Evolutionary conservation across 495 filamentous ascomycete species (phyloP), one percentile per base, ranked within the genome.

Genomic region (Aspergillus asperescens): DNA sequence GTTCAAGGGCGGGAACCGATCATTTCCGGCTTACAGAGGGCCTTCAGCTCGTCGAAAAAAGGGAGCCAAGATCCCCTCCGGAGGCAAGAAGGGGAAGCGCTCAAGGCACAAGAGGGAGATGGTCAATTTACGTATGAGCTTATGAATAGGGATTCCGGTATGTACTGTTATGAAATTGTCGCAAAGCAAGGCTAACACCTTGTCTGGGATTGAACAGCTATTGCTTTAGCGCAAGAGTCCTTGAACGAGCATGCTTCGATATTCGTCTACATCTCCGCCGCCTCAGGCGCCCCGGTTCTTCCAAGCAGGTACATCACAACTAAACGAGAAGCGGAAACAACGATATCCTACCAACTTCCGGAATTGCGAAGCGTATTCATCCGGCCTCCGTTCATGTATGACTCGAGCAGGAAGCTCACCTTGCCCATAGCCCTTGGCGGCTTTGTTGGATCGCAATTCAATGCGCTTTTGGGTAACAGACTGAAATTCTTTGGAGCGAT

Each of bases 41-140:
- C 88, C 32, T 97, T 96, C 58, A 78, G 82, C 50, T 64, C 77
- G 5, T 78, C 76, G 4, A 87, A 86, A 60, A 61, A 67, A 18
- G 84, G 82, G 5, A 81, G 81, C 34, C 74, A 81, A 58, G 89
- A 93, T 69, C 87, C 84, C 9, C 72, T 90, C 8, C 70, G 71
- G 54, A 66, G 76, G 42, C 66, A 71, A 48, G 74, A 73, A 29
- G 83, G 77, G 5, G 80, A 84, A 43, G 73, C 77, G 27, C 67
- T 88, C 44, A 68, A 77, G 59, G 75, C 82, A n/a, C 75, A 82
- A 48, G 84, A 88, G 62, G 70, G 69, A 27, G 78, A 82, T 61
- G 81, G 82, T 16, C 88, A 95, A 70, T 69, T 95, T 61, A 96
- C 91, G 29, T 98, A 98, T 74, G 93, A 98, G 78, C 80, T 90